phyloP scores from a whole-genome alignment of 345 rosid genomes.

The Draba incana region DNA sequence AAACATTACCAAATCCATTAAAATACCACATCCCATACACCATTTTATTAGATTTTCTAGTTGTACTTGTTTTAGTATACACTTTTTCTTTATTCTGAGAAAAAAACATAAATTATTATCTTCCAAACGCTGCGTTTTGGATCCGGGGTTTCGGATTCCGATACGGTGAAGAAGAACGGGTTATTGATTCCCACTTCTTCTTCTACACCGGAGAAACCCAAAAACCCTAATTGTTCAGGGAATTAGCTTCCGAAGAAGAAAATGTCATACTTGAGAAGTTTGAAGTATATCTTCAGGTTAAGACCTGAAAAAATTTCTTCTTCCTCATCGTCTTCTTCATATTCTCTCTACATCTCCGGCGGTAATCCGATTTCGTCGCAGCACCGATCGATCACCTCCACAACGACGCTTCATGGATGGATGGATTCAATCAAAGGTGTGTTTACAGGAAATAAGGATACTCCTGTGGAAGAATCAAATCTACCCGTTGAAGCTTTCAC shows the following conservation, averaged over 20 bases:
- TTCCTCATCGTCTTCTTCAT: constrained; percentile 23
- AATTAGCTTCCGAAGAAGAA: not conserved
- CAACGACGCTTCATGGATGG: constrained; percentile 60
- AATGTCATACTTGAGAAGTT: constrained; percentile 34
- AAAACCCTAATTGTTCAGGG: constrained; percentile 31
- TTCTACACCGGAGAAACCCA: constrained; percentile 14
- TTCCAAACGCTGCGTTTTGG: constrained; percentile 21
- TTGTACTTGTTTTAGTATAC: too few species aligned
- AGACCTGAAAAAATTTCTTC: constrained; percentile 14
- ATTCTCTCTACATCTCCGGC: constrained; percentile 17
- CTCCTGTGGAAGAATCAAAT: constrained; percentile 45
- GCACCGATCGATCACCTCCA: constrained; percentile 59
- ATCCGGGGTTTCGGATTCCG: constrained; percentile 17
- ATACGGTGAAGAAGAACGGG: constrained; percentile 13
- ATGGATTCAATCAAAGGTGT: constrained; percentile 82
- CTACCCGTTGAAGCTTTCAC: constrained; percentile 63
- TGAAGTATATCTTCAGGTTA: constrained; percentile 23
- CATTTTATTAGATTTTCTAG: too few species aligned
- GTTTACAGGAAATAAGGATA: constrained; percentile 69
- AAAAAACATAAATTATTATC: too few species aligned
- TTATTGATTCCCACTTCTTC: constrained; percentile 1
- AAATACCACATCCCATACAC: too few species aligned
- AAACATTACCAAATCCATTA: too few species aligned
- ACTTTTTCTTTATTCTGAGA: too few species aligned
- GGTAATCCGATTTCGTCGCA: constrained; percentile 39